Conservation (phyloP, 2,329 filamentous ascomycete species). For the Samsoniella hepiali region DNA sequence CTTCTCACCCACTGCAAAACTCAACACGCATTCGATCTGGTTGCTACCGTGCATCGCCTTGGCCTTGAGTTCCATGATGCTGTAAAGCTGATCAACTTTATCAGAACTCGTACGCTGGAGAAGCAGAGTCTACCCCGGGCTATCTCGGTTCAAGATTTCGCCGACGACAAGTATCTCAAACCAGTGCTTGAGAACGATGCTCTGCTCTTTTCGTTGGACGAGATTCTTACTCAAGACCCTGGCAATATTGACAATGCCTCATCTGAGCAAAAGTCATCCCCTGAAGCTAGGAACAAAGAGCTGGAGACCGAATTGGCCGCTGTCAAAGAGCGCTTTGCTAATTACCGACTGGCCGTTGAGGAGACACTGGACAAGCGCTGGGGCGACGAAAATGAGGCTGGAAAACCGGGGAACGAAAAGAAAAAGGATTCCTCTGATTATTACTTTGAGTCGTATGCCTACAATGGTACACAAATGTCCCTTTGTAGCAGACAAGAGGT, state of each 20-base stretch:
- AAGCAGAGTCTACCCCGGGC: conserved; percentile 50
- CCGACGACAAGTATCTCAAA: conserved; percentile 77
- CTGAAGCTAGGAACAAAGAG: conserved; percentile 49
- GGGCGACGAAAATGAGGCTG: conserved; percentile 49
- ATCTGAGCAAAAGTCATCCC: conserved; percentile 18
- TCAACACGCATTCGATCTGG: conserved; percentile 64
- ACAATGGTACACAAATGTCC: conserved; percentile 46
- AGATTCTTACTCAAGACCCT: conserved; percentile 54
- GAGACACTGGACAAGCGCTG: conserved; percentile 65
- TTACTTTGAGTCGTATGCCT: conserved; percentile 62
- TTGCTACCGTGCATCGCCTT: conserved; percentile 53
- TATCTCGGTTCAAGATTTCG: conserved; percentile 60
- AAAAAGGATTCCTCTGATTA: conserved; percentile 37
- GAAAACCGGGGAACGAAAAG: conserved; percentile 27
- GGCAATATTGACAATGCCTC: conserved; percentile 28
- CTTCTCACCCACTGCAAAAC: conserved; percentile 70
- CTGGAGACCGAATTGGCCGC: conserved; percentile 60
- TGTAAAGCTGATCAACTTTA: conserved; percentile 73
- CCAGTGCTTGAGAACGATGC: conserved; percentile 88
- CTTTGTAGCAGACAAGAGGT: not conserved
- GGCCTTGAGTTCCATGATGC: conserved; percentile 69
- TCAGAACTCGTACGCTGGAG: conserved; percentile 47
- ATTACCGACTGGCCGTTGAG: conserved; percentile 63
- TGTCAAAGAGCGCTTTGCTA: conserved; percentile 59
- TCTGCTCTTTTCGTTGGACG: conserved; percentile 81